phyloP scores from a whole-genome alignment of 257 asterid genomes.

The Datura wrightii region DNA sequence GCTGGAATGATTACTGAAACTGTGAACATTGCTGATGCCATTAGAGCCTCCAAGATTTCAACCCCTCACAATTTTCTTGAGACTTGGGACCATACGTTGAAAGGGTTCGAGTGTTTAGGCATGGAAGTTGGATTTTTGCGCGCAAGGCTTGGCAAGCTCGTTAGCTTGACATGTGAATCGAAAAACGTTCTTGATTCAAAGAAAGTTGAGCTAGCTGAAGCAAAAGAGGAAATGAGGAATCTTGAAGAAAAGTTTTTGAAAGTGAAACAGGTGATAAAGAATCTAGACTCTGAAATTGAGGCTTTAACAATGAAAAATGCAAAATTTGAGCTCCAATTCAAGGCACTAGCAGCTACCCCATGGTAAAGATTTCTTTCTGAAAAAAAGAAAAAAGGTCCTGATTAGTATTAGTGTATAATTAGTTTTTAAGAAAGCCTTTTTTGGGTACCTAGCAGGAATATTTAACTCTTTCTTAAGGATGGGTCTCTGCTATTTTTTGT shows the following conservation, averaged over 20 bases:
- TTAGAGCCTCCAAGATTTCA: conserved; percentile 47
- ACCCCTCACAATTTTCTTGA: conserved; percentile 42
- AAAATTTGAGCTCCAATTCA: conserved; percentile 38
- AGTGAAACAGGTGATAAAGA: conserved; percentile 35
- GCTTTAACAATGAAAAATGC: conserved; percentile 42
- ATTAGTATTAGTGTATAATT: not conserved
- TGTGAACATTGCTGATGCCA: conserved; percentile 57
- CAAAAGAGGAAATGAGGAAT: conserved; percentile 43
- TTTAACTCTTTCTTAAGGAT: not conserved
- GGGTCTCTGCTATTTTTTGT: not conserved
- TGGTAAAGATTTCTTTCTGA: conserved; percentile 48
- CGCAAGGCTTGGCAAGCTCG: conserved; percentile 43
- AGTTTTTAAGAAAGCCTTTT: not conserved
- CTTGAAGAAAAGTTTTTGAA: conserved; percentile 40
- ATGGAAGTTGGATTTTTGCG: conserved; percentile 67
- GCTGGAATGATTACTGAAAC: conserved; percentile 62
- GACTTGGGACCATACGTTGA: conserved; percentile 61
- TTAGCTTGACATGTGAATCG: conserved; percentile 41
- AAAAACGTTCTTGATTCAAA: conserved; percentile 34
- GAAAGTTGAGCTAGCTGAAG: conserved; percentile 43
- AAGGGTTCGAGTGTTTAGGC: conserved; percentile 67
- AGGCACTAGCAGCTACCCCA: conserved; percentile 50
- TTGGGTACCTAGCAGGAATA: not conserved
- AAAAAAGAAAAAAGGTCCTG: not conserved
- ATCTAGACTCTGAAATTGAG: conserved; percentile 47